These are phyloP conservation scores for Fusarium ambrosium DNA, from an alignment of 2,329 filamentous ascomycete genomes.

Conservation along the genomic window DNA sequence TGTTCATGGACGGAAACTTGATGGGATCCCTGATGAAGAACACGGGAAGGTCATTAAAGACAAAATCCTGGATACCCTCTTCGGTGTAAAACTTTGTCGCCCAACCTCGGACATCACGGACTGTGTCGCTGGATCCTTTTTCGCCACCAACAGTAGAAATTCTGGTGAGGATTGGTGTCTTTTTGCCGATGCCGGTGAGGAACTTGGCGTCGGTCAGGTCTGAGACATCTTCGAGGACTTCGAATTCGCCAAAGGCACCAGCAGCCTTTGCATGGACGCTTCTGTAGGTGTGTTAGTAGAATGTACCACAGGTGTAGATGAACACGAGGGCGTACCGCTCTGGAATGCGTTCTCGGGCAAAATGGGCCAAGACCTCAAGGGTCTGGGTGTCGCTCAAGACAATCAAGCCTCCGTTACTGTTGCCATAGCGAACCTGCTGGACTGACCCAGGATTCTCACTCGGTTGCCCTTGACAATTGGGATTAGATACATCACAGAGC, in stretches of 20 bases:
- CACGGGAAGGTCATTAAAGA: constrained; percentile 62
- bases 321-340: constrained; percentile 54
- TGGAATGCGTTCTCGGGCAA: constrained; percentile 70
- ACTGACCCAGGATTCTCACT: constrained; percentile 40
- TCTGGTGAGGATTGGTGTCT: constrained; percentile 5
- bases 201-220: constrained; percentile 28
- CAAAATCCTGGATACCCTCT: constrained; percentile 48
- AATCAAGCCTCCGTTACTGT: constrained; percentile 54
- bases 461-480: constrained; percentile 34
- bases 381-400: constrained; percentile 66
- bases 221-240: constrained; percentile 23
- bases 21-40: constrained; percentile 64
- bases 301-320: constrained; percentile 39
- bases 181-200: constrained; percentile 14
- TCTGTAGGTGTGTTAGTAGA: not conserved
- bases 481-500: not conserved
- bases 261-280: constrained; percentile 30
- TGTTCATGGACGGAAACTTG: constrained; percentile 62
- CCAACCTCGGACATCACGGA: constrained; percentile 76
- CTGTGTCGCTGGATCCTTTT: constrained; percentile 74
- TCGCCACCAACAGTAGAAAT: constrained; percentile 67
- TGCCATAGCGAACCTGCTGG: constrained; percentile 43
- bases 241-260: constrained; percentile 25
- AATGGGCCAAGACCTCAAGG: constrained; percentile 69
- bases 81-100: constrained; percentile 52